phyloP scores from a whole-genome alignment of 768 basidiomycete genomes.

The Piloderma croceum region DNA sequence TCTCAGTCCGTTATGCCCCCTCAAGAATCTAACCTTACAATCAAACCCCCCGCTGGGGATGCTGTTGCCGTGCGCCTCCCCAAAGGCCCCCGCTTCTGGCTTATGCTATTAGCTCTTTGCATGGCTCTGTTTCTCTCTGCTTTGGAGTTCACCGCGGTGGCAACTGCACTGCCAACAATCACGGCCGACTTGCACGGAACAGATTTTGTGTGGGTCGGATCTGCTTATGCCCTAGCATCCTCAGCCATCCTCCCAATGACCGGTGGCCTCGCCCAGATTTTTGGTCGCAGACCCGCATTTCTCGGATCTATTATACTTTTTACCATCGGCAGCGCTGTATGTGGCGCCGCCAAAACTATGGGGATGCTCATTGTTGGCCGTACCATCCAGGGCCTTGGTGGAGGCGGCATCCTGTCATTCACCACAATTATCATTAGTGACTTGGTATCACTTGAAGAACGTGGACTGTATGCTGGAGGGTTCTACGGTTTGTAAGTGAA shows the following conservation, averaged over 20 bases:
- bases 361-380: slow-evolving; percentile 27
- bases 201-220: too few species aligned
- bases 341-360: slow-evolving; percentile 28
- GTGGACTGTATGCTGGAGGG: slow-evolving; percentile 28
- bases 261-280: slow-evolving; percentile 19
- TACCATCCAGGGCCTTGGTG: too few species aligned
- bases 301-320: slow-evolving; percentile 20
- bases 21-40: too few species aligned
- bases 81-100: slow-evolving; percentile 25
- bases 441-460: slow-evolving; percentile 32
- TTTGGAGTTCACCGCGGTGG: slow-evolving; percentile 15
- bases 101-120: slow-evolving; percentile 25
- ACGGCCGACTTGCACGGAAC: slow-evolving; percentile 9
- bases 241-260: slow-evolving; percentile 27
- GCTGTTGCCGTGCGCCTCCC: too few species aligned
- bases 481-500: slow-evolving; percentile 16
- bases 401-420: too few species aligned
- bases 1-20: too few species aligned
- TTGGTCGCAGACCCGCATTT: slow-evolving; percentile 19
- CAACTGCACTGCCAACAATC: slow-evolving; percentile 14
- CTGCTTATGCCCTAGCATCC: too few species aligned
- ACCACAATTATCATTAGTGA: slow-evolving; percentile 32
- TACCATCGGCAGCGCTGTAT: slow-evolving; percentile 28
- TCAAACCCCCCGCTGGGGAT: too few species aligned
- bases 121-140: slow-evolving; percentile 26